phyloP scores from a whole-genome alignment of 192 early-diverging fungal species.

The Backusella macrospora region DNA sequence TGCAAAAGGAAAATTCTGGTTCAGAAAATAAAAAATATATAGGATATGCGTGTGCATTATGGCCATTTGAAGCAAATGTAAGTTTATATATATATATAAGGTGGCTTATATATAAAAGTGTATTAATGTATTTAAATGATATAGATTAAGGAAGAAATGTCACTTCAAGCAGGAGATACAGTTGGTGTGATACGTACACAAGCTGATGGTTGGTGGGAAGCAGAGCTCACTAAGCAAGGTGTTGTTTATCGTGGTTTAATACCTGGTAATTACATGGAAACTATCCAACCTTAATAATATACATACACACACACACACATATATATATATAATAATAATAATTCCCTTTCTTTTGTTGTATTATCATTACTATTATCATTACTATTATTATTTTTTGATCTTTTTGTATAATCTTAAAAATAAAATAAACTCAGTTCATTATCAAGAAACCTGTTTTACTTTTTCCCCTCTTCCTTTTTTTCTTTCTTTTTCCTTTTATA shows the following conservation, averaged over 20 bases:
- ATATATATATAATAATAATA: not conserved
- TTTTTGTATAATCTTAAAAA: too few relatives aligned
- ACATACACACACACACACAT: not conserved
- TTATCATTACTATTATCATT: too few relatives aligned
- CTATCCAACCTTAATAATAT: not conserved
- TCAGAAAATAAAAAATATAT: slow-evolving; percentile 8
- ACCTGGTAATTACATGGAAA: slow-evolving; percentile 41
- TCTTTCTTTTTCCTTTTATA: not conserved
- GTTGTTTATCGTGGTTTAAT: slow-evolving; percentile 26
- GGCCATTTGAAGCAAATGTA: slow-evolving; percentile 47
- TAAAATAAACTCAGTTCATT: too few relatives aligned
- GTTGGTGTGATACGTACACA: slow-evolving; percentile 48
- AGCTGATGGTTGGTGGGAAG: slow-evolving; percentile 64
- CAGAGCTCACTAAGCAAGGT: slow-evolving; percentile 38
- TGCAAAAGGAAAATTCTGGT: not conserved
- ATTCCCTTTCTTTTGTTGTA: too few relatives aligned
- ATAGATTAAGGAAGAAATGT: slow-evolving; percentile 55
- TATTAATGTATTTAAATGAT: slow-evolving; percentile 7
- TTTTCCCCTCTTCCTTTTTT: not conserved
- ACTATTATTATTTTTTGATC: too few relatives aligned
- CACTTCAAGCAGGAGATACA: slow-evolving; percentile 49
- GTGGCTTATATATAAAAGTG: not conserved
- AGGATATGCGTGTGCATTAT: slow-evolving; percentile 34
- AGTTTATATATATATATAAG: not conserved
- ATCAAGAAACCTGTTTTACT: not conserved